These are phyloP conservation scores for Exophiala phaeomuriformis DNA, from an alignment of 2,329 filamentous ascomycete species.

Conservation along the genomic window DNA sequence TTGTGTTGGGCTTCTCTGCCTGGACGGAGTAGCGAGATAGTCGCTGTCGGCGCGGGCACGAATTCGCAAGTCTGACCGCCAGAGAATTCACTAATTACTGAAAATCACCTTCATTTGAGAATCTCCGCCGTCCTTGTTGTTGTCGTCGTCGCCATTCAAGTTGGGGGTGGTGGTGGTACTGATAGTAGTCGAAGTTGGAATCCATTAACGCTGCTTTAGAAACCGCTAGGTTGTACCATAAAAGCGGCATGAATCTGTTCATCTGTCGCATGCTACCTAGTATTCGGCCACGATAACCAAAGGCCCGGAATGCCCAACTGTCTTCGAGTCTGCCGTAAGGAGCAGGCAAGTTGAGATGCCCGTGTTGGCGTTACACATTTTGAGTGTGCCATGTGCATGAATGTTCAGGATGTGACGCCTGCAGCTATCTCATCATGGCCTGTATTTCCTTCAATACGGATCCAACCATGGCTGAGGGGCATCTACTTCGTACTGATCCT, in stretches of 20 bases:
- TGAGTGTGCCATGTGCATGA: slow-evolving; percentile 22
- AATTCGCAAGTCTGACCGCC: too few relatives aligned
- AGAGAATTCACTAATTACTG: too few relatives aligned
- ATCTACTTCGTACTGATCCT: slow-evolving; percentile 9
- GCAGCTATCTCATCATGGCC: slow-evolving; percentile 6
- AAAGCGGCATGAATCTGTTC: not conserved
- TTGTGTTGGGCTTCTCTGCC: too few relatives aligned
- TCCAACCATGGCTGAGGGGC: slow-evolving; percentile 13
- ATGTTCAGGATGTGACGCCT: slow-evolving; percentile 17
- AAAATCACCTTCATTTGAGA: too few relatives aligned
- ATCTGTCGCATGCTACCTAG: not conserved
- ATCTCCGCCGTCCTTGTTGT: too few relatives aligned
- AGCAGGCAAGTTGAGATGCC: not conserved
- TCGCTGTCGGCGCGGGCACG: too few relatives aligned
- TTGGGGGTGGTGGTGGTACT: too few relatives aligned
- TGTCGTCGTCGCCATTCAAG: too few relatives aligned
- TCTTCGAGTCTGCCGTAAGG: not conserved
- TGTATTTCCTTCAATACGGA: not conserved
- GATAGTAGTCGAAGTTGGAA: too few relatives aligned
- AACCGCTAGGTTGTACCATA: not conserved
- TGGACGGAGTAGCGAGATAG: too few relatives aligned
- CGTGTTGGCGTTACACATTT: not conserved
- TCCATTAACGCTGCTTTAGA: too few relatives aligned
- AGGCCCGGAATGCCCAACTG: not conserved
- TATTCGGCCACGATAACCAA: not conserved